Evolutionary conservation across 345 rosid genomes (phyloP).

Genomic region (Populus ilicifolia): DNA sequence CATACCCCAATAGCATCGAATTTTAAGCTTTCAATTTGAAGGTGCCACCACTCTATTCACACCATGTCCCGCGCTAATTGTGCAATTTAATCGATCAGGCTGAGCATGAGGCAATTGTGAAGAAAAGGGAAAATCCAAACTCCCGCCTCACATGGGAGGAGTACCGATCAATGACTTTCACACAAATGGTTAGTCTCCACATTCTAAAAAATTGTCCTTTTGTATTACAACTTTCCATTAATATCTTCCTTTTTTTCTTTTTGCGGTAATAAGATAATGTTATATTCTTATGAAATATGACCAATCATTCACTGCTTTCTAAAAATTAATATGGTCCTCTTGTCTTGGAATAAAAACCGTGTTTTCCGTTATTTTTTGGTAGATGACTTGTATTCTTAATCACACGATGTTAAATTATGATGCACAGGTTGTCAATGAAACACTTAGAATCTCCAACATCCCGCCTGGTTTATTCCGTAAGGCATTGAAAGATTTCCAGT

Average conservation of each 20-base stretch:
- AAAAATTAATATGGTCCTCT: too few species aligned
- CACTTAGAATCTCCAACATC: not conserved
- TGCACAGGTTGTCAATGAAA: not conserved
- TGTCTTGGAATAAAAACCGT: too few species aligned
- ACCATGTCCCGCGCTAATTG: not conserved
- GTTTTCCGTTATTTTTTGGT: too few species aligned
- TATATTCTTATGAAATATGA: not conserved
- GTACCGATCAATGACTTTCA: conserved; percentile 25
- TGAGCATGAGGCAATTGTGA: conserved; percentile 15
- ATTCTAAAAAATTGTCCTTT: not conserved
- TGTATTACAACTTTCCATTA: not conserved
- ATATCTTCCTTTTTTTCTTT: too few species aligned
- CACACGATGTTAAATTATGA: too few species aligned
- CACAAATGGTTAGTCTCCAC: conserved; percentile 4
- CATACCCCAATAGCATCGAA: not conserved
- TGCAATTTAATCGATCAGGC: conserved; percentile 11
- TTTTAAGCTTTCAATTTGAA: not conserved
- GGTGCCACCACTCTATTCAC: not conserved
- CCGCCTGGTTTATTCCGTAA: conserved; percentile 22
- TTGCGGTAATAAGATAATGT: too few species aligned
- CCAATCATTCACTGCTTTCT: not conserved
- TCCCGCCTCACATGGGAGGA: conserved; percentile 14
- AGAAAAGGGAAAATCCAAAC: conserved; percentile 12
- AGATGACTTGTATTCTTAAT: not conserved
- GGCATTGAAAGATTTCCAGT: conserved; percentile 30